phyloP scores from a whole-genome alignment of 2,329 filamentous ascomycete genomes.

The Capronia coronata region DNA sequence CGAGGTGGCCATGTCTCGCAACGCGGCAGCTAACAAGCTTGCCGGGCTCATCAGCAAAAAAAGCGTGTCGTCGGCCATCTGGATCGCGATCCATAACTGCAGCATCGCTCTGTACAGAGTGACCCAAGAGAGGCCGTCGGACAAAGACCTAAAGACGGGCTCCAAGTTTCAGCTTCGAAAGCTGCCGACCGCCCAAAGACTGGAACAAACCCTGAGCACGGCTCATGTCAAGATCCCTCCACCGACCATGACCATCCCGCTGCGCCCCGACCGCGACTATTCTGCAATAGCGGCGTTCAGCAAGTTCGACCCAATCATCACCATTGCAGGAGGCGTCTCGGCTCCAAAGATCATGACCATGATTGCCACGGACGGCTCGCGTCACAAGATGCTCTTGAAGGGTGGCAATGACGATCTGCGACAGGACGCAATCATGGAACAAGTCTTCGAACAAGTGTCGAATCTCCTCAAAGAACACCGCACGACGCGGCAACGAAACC shows the following conservation, averaged over 20 bases:
- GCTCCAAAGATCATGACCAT: slow-evolving; percentile 89
- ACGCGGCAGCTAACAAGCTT: slow-evolving; percentile 64
- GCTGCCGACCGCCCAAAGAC: slow-evolving; percentile 54
- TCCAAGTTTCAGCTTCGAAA: slow-evolving; percentile 59
- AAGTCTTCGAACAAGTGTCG: slow-evolving; percentile 95
- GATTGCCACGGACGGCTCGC: slow-evolving; percentile 66
- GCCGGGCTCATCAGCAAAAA: slow-evolving; percentile 54
- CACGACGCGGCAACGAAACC: slow-evolving; percentile 75
- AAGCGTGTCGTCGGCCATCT: slow-evolving; percentile 51
- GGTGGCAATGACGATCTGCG: slow-evolving; percentile 92
- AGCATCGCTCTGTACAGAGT: slow-evolving; percentile 58
- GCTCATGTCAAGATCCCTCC: slow-evolving; percentile 68
- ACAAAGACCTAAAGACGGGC: slow-evolving; percentile 60
- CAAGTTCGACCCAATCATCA: slow-evolving; percentile 67
- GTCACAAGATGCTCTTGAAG: slow-evolving; percentile 88
- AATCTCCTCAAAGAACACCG: slow-evolving; percentile 80
- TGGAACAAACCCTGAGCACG: slow-evolving; percentile 53
- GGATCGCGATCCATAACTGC: slow-evolving; percentile 66
- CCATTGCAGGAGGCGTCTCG: slow-evolving; percentile 82
- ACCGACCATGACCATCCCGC: slow-evolving; percentile 76
- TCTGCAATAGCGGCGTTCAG: slow-evolving; percentile 65
- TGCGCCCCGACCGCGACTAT: slow-evolving; percentile 70
- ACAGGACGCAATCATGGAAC: slow-evolving; percentile 98
- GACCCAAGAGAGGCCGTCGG: slow-evolving; percentile 44
- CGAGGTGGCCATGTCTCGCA: slow-evolving; percentile 64